Percentiles rank a stretch among this genome's conserved stretches.
Conservation (phyloP, 179 eudicot genomes). For the Silene coronaria region DNA sequence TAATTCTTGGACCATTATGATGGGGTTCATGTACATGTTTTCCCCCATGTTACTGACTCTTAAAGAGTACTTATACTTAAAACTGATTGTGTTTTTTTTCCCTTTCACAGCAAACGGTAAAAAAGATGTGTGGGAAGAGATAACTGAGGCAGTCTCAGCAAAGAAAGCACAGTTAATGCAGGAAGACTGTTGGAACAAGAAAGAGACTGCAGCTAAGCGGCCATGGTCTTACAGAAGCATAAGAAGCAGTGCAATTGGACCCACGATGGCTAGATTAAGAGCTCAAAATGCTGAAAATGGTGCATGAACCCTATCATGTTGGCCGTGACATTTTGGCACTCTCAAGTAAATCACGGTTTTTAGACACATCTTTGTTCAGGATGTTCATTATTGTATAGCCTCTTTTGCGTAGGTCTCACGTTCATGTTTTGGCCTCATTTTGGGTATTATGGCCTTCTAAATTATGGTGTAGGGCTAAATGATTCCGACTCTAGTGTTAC, state of each 20-base stretch:
- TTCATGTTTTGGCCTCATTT: background rate
- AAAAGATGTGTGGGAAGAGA: slow-evolving; percentile 56
- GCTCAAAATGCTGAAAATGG: slow-evolving; percentile 41
- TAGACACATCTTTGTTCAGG: background rate
- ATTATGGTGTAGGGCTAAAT: background rate
- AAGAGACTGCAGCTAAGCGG: slow-evolving; percentile 27
- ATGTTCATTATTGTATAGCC: background rate
- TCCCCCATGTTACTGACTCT: background rate
- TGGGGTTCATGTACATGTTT: background rate
- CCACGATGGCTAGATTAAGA: slow-evolving; percentile 65
- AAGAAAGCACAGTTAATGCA: slow-evolving; percentile 48
- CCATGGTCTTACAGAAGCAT: slow-evolving; percentile 64
- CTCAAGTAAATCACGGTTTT: background rate
- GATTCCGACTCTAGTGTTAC: background rate
- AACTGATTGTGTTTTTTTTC: background rate
- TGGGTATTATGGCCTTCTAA: too few species aligned
- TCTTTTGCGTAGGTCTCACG: background rate
- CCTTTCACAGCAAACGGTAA: slow-evolving; percentile 27
- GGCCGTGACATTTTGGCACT: background rate
- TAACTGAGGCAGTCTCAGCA: slow-evolving; percentile 43
- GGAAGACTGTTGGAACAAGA: slow-evolving; percentile 47
- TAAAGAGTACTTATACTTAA: background rate
- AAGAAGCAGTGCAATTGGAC: slow-evolving; percentile 60
- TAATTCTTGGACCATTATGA: too few species aligned
- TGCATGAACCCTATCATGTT: slow-evolving; percentile 11